Base-by-base conservation (phyloP, 2,329 filamentous ascomycete genomes). In the Coleophoma cylindrospora region DNA sequence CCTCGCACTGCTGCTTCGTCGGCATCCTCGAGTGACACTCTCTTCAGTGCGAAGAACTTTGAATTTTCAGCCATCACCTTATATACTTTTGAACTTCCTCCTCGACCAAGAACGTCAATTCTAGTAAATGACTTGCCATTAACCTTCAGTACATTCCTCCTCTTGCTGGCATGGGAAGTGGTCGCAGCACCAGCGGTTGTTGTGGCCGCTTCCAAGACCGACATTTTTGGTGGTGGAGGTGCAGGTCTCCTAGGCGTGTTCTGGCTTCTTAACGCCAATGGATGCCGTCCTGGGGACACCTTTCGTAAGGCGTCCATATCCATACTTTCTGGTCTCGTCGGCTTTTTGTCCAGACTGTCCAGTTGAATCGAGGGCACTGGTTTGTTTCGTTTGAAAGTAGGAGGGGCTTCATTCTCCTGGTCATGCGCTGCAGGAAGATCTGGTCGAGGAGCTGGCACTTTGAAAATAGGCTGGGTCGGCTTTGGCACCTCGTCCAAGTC, bases 21-120 rank as follows among this genome's bases (percentile, higher is more conserved):
- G 27, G 90, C 88, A 61, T 92, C 87, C 63, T 95, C 91, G 8
- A 97, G 76, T 47, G 92, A 89, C 21, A 99, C 94, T 45, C 90
- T 80, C 71, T 99, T 99, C 57, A 99, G 71, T 1, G 94, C 94
- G 68, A 96, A 91, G 69, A 96, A 89, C 66, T 91, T 95, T 63
- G 90, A 91, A 64, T 96, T 97, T 67, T 99, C 94, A 0, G 94
- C 92, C 75, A 95, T 95, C 34, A 99, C 94, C 43, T 91, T 86
- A 68, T 96, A 99, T 2, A 99, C 94, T 63, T 95, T 91, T 45
- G 87, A 91, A 59, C 90, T 96, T 33, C 94, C 94, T 54, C 94
- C 94, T 51, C 91, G 86, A 10, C 94, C 94, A 57, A 99, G 85
- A 58, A 87, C 89, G 66, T 96, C 91, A 54, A 97, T 80, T 43